Evolutionary conservation across 2,329 filamentous ascomycete species (phyloP).

Genomic region (Botrytis sinoallii): DNA sequence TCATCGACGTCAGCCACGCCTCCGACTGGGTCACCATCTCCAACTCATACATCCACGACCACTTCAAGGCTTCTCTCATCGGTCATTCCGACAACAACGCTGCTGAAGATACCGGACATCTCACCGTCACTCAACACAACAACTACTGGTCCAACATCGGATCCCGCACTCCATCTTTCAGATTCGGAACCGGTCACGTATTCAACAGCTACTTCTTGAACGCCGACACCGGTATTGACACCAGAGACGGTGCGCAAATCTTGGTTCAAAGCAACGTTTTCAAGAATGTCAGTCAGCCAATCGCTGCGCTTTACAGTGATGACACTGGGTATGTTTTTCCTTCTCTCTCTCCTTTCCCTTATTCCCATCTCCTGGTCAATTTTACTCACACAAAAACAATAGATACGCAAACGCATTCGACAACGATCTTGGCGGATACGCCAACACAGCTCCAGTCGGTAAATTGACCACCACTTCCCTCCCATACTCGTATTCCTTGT

Average conservation of each 20-base stretch:
- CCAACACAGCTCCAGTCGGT: slow-evolving; percentile 49
- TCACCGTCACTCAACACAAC: slow-evolving; percentile 33
- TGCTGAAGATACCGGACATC: slow-evolving; percentile 32
- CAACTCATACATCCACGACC: slow-evolving; percentile 45
- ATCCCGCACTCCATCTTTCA: slow-evolving; percentile 50
- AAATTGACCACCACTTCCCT: slow-evolving; percentile 43
- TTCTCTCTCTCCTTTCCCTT: background rate
- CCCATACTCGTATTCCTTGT: slow-evolving; percentile 51
- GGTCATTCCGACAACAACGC: slow-evolving; percentile 34
- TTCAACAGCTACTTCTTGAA: slow-evolving; percentile 48
- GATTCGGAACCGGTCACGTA: slow-evolving; percentile 62
- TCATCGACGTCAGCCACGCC: slow-evolving; percentile 46
- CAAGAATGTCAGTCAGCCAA: slow-evolving; percentile 43
- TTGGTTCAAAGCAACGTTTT: slow-evolving; percentile 51
- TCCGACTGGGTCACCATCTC: slow-evolving; percentile 46
- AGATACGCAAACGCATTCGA: slow-evolving; percentile 42
- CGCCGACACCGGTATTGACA: slow-evolving; percentile 53
- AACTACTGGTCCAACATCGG: slow-evolving; percentile 32
- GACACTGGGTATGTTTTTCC: slow-evolving; percentile 11
- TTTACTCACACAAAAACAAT: background rate
- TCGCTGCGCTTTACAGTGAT: slow-evolving; percentile 23
- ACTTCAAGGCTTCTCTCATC: slow-evolving; percentile 36
- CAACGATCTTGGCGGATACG: slow-evolving; percentile 47
- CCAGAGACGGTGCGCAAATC: slow-evolving; percentile 48
- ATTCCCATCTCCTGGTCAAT: background rate